Evolutionary conservation across 2,329 filamentous ascomycete species (phyloP).

Genomic region (Pseudocercospora ulei): DNA sequence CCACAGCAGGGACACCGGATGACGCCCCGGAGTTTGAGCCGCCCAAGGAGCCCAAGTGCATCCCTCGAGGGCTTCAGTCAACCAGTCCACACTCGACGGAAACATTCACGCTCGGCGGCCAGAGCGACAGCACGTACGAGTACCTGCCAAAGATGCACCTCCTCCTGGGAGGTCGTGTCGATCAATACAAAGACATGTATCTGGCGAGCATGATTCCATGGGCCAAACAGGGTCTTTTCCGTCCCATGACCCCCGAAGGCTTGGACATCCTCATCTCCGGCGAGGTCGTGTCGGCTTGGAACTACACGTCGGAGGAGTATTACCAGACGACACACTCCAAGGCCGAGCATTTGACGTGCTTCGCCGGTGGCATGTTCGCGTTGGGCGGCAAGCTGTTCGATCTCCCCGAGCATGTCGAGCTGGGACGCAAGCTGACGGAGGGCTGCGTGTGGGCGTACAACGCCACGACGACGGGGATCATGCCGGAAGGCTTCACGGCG

Average conservation of each 20-base stretch:
- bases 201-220: conserved; percentile 56
- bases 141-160: conserved; percentile 57
- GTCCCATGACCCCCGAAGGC: conserved; percentile 60
- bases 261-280: conserved; percentile 67
- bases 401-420: conserved; percentile 41
- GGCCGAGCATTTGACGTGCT: conserved; percentile 47
- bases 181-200: conserved; percentile 66
- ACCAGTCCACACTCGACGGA: conserved; percentile 42
- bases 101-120: conserved; percentile 47
- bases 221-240: conserved; percentile 64
- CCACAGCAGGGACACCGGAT: neutral
- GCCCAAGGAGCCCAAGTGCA: conserved; percentile 18
- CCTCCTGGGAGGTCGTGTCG: conserved; percentile 62
- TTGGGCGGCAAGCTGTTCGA: conserved; percentile 47
- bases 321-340: conserved; percentile 37
- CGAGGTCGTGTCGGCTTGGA: conserved; percentile 40
- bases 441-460: conserved; percentile 51
- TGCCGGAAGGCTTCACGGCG: conserved; percentile 44
- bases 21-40: neutral
- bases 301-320: conserved; percentile 37
- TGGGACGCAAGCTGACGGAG: conserved; percentile 45
- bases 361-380: conserved; percentile 48
- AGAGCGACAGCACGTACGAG: conserved; percentile 50
- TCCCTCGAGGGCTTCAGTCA: conserved; percentile 48
- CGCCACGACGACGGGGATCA: conserved; percentile 43